Conservation (phyloP, 148 eudicot species). For the Rhododendron mucronatum region DNA sequence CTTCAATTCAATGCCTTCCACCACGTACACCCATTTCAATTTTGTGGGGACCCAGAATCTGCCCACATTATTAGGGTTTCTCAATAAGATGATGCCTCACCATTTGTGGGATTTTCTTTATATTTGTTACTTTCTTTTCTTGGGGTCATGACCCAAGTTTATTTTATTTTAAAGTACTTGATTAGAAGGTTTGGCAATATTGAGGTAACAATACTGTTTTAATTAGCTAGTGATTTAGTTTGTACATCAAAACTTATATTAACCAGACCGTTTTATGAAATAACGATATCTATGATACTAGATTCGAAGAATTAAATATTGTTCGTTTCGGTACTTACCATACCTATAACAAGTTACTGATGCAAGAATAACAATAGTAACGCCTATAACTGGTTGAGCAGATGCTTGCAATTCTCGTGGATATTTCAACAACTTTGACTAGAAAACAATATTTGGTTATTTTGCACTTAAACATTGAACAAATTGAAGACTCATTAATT, state of each 20-base stretch:
- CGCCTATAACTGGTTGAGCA: background rate
- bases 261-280: background rate
- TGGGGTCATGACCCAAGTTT: background rate
- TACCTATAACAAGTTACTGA: background rate
- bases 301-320: background rate
- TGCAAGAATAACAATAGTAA: background rate
- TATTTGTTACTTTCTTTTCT: background rate
- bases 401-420: background rate
- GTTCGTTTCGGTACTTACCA: background rate
- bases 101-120: background rate
- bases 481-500: background rate
- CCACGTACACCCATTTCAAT: background rate
- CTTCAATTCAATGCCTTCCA: constrained; percentile 6
- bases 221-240: background rate
- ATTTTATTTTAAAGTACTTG: background rate
- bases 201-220: background rate
- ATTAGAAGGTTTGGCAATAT: background rate
- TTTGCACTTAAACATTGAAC: too few relatives aligned
- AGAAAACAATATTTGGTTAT: background rate
- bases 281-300: background rate
- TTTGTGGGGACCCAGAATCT: background rate
- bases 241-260: background rate
- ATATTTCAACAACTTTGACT: background rate
- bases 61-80: background rate
- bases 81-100: background rate